Percentiles rank a stretch among this genome's conserved stretches.
Conservation (phyloP, 2,329 filamentous ascomycete genomes). For the Neonectria coccinea region DNA sequence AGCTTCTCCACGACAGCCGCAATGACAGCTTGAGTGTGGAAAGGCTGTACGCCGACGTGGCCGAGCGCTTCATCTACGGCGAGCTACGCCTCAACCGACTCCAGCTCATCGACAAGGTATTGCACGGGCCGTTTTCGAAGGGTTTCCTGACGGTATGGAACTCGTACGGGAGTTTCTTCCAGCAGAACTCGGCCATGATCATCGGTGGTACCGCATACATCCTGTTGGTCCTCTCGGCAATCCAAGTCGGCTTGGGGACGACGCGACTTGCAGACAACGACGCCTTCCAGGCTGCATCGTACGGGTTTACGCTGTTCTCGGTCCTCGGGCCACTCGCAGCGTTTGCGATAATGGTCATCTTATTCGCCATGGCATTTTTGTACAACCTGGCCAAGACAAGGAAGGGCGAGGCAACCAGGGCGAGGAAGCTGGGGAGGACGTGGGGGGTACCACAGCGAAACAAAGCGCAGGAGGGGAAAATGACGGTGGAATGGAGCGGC, state of each 20-base stretch:
- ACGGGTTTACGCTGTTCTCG: conserved; percentile 56
- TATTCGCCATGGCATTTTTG: not conserved
- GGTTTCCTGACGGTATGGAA: conserved; percentile 43
- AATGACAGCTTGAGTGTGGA: conserved; percentile 8
- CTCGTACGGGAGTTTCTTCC: conserved; percentile 55
- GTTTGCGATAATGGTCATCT: not conserved
- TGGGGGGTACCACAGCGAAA: not conserved
- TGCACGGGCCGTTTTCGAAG: conserved; percentile 28
- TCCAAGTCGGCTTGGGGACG: conserved; percentile 61
- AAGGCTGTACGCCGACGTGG: conserved; percentile 20
- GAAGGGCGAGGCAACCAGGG: not conserved
- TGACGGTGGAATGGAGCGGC: not conserved
- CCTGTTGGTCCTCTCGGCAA: conserved; percentile 59
- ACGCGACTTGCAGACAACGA: conserved; percentile 46
- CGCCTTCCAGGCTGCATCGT: conserved; percentile 57
- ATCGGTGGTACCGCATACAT: conserved; percentile 56
- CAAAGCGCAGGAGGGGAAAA: not conserved
- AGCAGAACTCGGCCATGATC: conserved; percentile 57
- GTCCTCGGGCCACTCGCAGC: not conserved
- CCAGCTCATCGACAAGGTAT: conserved; percentile 21
- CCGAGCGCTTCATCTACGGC: conserved; percentile 27
- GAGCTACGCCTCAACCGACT: conserved; percentile 31
- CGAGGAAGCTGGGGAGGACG: not conserved
- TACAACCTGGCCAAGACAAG: not conserved
- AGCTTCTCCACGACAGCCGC: conserved; percentile 5